Conservation (phyloP, 805 yeast species). For the Zygosaccharomyces bisporus region DNA sequence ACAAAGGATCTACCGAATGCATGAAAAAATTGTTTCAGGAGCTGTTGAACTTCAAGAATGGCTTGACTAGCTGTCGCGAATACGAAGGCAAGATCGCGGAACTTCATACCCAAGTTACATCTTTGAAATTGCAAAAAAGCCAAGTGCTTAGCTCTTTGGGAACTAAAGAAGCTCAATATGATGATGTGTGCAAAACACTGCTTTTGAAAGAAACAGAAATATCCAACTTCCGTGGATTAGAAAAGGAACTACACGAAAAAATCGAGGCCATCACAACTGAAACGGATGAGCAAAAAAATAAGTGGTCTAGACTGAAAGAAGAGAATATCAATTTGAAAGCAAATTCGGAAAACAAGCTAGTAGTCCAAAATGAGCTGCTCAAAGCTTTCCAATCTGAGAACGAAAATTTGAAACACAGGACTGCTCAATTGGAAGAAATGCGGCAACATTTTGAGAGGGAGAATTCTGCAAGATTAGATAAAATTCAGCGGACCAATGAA, state of each 20-base stretch:
- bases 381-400: conserved; percentile 32
- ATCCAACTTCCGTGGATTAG: conserved; percentile 9
- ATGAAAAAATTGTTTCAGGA: conserved; percentile 5
- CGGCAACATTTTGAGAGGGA: conserved; percentile 22
- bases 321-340: conserved; percentile 21
- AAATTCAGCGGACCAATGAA: conserved; percentile 25
- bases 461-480: conserved; percentile 15
- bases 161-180: conserved; percentile 29
- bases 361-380: conserved; percentile 36
- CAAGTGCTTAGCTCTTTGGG: conserved; percentile 26
- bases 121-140: conserved; percentile 24
- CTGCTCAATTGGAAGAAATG: conserved; percentile 20
- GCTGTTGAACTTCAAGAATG: conserved; percentile 12
- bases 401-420: conserved; percentile 24
- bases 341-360: conserved; percentile 36
- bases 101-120: conserved; percentile 21
- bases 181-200: conserved; percentile 14
- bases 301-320: conserved; percentile 18
- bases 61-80: conserved; percentile 14
- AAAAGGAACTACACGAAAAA: conserved; percentile 15
- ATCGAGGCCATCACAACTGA: conserved; percentile 10
- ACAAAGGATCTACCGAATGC: neutral
- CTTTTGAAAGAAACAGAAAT: conserved; percentile 15
- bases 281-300: conserved; percentile 9
- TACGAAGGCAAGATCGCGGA: conserved; percentile 20